Conservation (phyloP, 345 rosid genomes). For the Moricandia arvensis region DNA sequence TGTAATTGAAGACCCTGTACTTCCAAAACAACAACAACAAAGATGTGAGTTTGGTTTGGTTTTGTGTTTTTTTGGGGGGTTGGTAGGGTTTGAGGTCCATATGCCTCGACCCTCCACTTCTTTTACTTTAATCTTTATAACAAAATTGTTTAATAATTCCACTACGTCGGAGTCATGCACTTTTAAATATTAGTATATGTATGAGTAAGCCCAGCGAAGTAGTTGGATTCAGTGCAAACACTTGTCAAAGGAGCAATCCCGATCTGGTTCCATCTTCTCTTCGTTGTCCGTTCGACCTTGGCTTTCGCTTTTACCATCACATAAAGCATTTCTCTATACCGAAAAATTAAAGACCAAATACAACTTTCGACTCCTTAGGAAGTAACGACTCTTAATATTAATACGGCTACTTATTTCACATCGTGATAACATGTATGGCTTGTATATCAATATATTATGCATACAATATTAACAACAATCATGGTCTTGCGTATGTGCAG, state of each 20-base stretch:
- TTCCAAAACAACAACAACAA: not conserved
- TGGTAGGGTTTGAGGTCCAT: conserved; percentile 21
- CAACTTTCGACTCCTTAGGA: not conserved
- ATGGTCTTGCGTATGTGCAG: not conserved
- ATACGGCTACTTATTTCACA: not conserved
- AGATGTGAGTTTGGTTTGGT: conserved; percentile 27
- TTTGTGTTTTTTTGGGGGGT: not conserved
- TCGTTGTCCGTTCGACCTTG: conserved; percentile 39
- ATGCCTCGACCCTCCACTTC: conserved; percentile 26
- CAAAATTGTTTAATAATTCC: not conserved
- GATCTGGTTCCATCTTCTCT: conserved; percentile 37
- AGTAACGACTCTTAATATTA: not conserved
- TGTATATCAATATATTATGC: not conserved
- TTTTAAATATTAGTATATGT: not conserved
- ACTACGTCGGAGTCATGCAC: not conserved
- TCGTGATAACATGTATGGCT: conserved; percentile 4
- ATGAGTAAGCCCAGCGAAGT: conserved; percentile 10
- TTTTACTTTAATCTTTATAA: not conserved
- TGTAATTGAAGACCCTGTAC: no score
- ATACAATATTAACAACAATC: not conserved
- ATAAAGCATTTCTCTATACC: not conserved
- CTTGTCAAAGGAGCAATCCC: conserved; percentile 39
- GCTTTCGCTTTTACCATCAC: conserved; percentile 28
- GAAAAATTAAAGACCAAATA: not conserved
- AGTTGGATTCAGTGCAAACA: conserved; percentile 39